Base-by-base conservation (phyloP, 2,329 filamentous ascomycete species). In the Aspergillus bombycis region DNA sequence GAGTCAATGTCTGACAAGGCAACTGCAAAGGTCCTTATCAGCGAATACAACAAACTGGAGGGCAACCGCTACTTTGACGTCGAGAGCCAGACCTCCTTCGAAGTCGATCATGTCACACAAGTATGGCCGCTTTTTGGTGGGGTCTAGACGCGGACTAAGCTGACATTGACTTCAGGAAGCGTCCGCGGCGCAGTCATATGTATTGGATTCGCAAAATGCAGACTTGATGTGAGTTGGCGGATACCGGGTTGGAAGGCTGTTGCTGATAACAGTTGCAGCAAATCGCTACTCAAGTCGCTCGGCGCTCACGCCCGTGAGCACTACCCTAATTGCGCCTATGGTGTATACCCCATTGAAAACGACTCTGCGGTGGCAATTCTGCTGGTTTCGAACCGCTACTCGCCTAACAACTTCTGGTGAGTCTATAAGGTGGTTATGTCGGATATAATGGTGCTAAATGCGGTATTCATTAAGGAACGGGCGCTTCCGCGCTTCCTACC, bases 341-440 rank as follows among this genome's bases (percentile, higher is more conserved):
- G 94, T 69, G 92, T 92, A 56, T 97, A 92, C 77, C 92, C 94
- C 12, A 89, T 88, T 70, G 87, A 92, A 71, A 84, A 90, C 67
- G 91, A 94, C 77, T 86, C 87, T 32, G 88, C 89, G 71, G 80
- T 98, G 64, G 92, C 93, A 55, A 84, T 97, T 67, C 80, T 96
- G 60, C 88, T 97, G 57, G 94, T 97, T 56, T 92, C 94, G 62
- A 97, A 95, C 84, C 97, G 97, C 80, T 98, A 98, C 83, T 96
- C 92, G 73, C 95, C 96, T 9, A 93, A 94, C 77, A 99, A 99
- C 85, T 99, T 93, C 85, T 98, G 95, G 93, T 93, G 82, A 48
- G 80, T 34, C 14, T 19, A 21, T 55, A 16, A 26, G 23, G 3
- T 4, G 32, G 7, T 26, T 36, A n/a, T 38, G 11, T 16, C 36